Percentiles rank a stretch among this genome's conserved stretches.
These are phyloP conservation scores for Gossypium thurberi DNA, from an alignment of 345 rosid genomes.

Conservation along the genomic window DNA sequence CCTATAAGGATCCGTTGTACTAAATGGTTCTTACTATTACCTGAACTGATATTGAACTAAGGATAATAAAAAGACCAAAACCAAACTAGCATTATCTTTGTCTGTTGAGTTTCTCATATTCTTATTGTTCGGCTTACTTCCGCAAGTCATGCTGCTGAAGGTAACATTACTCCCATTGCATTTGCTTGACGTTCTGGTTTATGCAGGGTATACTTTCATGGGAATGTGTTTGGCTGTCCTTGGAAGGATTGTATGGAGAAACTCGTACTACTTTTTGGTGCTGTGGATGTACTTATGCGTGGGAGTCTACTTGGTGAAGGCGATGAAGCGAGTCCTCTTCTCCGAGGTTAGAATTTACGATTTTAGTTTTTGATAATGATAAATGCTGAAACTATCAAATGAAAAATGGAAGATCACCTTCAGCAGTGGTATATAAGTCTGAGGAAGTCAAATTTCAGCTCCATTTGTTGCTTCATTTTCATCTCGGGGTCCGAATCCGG, in stretches of 20 bases:
- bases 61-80: not conserved
- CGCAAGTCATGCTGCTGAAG: conserved; percentile 78
- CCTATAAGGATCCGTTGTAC: not conserved
- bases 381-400: not conserved
- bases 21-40: not conserved
- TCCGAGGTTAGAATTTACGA: conserved; percentile 81
- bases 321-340: conserved; percentile 88
- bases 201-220: conserved; percentile 74
- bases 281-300: conserved; percentile 77
- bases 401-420: conserved; percentile 43
- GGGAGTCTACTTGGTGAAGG: conserved; percentile 88
- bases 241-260: conserved; percentile 65
- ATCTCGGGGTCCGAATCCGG: conserved; percentile 87
- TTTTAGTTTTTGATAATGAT: conserved; percentile 38
- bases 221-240: conserved; percentile 68
- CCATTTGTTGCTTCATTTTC: conserved; percentile 86
- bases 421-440: conserved; percentile 56
- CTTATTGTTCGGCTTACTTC: conserved; percentile 13
- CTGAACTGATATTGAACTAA: not conserved
- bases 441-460: conserved; percentile 50
- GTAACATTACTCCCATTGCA: conserved; percentile 72
- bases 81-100: not conserved
- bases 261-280: conserved; percentile 69
- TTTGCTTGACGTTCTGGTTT: conserved; percentile 75
- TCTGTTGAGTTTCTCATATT: not conserved